Conservation (phyloP, 2,329 filamentous ascomycete species). For the Pseudovirgaria hyperparasitica region DNA sequence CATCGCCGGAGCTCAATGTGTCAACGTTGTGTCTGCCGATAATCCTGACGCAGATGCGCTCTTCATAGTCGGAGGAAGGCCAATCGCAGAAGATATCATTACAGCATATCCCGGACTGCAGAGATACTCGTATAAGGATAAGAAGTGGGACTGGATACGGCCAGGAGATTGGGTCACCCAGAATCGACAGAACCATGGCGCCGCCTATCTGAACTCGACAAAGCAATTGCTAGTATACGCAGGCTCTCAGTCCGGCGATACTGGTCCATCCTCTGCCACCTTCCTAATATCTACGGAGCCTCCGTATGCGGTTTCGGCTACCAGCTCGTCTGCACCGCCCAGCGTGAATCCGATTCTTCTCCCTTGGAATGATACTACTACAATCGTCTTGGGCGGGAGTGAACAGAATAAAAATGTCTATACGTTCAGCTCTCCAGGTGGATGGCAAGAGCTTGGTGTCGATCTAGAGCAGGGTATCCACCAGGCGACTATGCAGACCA, state of each 20-base stretch:
- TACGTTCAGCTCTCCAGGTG: constrained; percentile 50
- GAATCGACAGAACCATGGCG: constrained; percentile 62
- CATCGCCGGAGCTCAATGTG: constrained; percentile 66
- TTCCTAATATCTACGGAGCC: constrained; percentile 57
- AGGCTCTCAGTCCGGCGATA: constrained; percentile 49
- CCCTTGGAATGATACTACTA: constrained; percentile 58
- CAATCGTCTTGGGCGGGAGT: constrained; percentile 63
- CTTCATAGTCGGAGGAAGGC: constrained; percentile 73
- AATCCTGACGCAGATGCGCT: constrained; percentile 50
- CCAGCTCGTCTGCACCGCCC: constrained; percentile 47
- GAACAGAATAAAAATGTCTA: constrained; percentile 54
- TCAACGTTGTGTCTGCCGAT: constrained; percentile 50
- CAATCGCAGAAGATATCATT: constrained; percentile 14
- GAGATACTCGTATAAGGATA: constrained; percentile 44
- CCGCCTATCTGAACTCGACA: constrained; percentile 57
- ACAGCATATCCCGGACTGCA: constrained; percentile 61
- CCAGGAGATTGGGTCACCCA: constrained; percentile 42
- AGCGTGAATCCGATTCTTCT: constrained; percentile 59
- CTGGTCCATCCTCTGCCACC: constrained; percentile 53
- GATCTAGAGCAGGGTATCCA: constrained; percentile 50
- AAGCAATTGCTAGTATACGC: constrained; percentile 70
- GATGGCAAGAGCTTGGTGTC: constrained; percentile 57
- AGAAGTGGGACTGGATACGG: constrained; percentile 46
- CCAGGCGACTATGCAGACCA: constrained; percentile 46
- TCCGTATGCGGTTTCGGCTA: constrained; percentile 52